Base-by-base conservation (phyloP, 768 basidiomycete genomes). In the Agrocybe pediades region DNA sequence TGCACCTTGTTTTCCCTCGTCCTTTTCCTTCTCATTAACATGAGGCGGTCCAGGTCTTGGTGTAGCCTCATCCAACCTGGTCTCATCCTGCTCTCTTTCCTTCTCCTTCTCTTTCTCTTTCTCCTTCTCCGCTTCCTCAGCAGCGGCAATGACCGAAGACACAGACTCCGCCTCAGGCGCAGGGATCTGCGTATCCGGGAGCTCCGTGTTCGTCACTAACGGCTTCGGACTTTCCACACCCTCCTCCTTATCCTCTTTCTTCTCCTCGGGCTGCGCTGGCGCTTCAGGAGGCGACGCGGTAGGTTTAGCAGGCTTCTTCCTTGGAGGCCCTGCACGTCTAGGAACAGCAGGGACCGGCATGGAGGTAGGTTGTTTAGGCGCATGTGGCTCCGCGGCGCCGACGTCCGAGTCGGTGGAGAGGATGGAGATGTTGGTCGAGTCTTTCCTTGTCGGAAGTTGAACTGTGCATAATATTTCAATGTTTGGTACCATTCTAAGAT, bases 271-370 rank as follows among this genome's bases (percentile, higher is more conserved):
- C n/a, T n/a, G n/a, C n/a, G n/a, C 62, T 2, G 56, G 58, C n/a
- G 59, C 55, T 13, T 64, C 62, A 15, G 64, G 56, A 49, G 65
- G 57, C 16, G 65, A 55, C 0, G 61, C 60, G 30, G 55, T 54
- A 26, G 82, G 78, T 66, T 83, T 87, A 43, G 72, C 73, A 5
- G 76, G 64, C 62, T 88, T 88, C 70, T 78, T 85, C 39, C 90
- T 76, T 8, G 92, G 91, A 44, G 88, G 90, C 2, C 78, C 90
- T 21, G 88, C 79, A 4, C 91, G 81, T 41, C 87, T 83, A 40
- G 91, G 90, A 16, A 75, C 85, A 13, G 82, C 79, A 13, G 90
- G 89, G 3, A 90, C 75, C 19, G 90, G 89, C 85, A 93, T 92
- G 0, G 83, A 75, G 5, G 73, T 56, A 16, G 82, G 81, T 20